Base-by-base conservation (phyloP, 495 filamentous ascomycete species). In the Hyaloscypha finlandica region DNA sequence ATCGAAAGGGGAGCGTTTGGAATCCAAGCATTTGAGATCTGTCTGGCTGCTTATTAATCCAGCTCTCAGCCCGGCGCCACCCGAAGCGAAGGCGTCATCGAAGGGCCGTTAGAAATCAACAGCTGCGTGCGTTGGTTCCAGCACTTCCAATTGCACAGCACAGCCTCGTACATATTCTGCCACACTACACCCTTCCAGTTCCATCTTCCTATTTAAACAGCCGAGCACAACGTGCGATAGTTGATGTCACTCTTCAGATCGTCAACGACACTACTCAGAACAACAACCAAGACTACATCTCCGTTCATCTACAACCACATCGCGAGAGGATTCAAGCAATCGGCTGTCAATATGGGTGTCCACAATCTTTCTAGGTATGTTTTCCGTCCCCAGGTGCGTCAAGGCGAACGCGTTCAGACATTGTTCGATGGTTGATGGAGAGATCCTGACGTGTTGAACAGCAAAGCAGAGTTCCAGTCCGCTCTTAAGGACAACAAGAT, bases 401-500 rank as follows among this genome's bases (percentile, higher is more conserved):
- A 6, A 35, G 14, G 35, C 35, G 35, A 12, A 37, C 35, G 35
- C 35, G 35, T 37, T 25, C 25, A 25, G 25, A 25, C 14, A 39
- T 60, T 60, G 35, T 11, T 22, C 4, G 19, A 5, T 11, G 20
- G 30, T 31, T 37, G 31, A 37, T 30, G 9, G n/a, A 8, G 35
- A 63, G 39, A 45, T 61, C 42, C 73, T 73, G 71, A 74, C 67
- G 4, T 56, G n/a, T 8, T 31, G 55, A 48, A 77, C 74, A 96
- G 92, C 64, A 81, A 81, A 69, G 76, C 78, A 0, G 83, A 88
- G 37, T 97, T 88, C 81, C 79, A 88, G 60, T 67, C 76, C 62
- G 85, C 84, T 53, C 65, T 92, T 61, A 71, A 78, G 39, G 65
- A 76, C 8, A 71, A 85, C 78, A 82, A 82, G 16, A 77, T 91